Evolutionary conservation across 176 grass and related monocot species (phyloP), one percentile per base, ranked within the genome.

Genomic region (Lolium multiflorum): DNA sequence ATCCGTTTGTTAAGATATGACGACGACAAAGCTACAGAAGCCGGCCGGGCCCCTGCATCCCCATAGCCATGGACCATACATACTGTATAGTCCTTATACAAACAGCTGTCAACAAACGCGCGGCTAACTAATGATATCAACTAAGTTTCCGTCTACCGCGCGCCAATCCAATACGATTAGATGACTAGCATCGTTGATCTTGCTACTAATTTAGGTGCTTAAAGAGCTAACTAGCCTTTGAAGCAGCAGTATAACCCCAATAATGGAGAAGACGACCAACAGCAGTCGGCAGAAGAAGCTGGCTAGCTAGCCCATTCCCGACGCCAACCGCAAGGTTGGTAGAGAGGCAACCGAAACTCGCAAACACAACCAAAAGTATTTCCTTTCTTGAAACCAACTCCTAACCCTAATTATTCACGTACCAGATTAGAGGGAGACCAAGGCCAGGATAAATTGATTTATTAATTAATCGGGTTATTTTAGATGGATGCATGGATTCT

Each of bases 291-390:
- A 75, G 55, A 26, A 65, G 58, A 75, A 70, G 79, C 79, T 37
- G 51, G 63, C 46, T 28, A 28, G 62, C 44, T 79, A 71, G 89
- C 25, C 75, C 70, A 62, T 74, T 85, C 76, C 51, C 77, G 85
- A 58, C 82, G 71, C 82, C 90, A 88, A 91, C 90, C 62, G 82
- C 90, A 91, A 85, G 86, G 86, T 88, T 71, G 90, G 90, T 91
- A 91, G 90, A 82, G 82, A 82, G 82, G 82, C 82, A 87, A 84
- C 89, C 76, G 49, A 83, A 81, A 50, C 77, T 54, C 69, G 28
- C 71, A 39, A 71, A 82, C 86, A 46, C 86, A 57, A 81, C 76
- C 81, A 81, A 85, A 71, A 84, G 62, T 85, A 85, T 91, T 91
- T 77, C 46, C 59, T 77, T 77, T 78, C 82, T 91, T 85, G 81